Base-by-base conservation (phyloP, 108 stramenopile species). In the Nitzschia putrida region DNA sequence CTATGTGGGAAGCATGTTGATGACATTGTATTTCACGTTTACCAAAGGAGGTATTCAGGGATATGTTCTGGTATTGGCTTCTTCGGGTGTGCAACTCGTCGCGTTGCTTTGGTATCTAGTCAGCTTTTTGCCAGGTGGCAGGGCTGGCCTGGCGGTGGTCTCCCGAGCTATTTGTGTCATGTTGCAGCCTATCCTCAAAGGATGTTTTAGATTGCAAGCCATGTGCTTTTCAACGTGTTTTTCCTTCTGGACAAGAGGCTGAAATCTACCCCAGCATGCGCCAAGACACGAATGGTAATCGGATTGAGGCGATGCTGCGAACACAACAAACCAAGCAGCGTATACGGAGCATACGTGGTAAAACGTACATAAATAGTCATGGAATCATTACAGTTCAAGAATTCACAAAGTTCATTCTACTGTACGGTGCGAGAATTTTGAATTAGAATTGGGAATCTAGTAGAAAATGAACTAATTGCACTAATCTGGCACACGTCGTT, bases 41-140 rank as follows among this genome's bases (percentile, higher is more conserved):
- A 80, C 86, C 9, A 80, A 72, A n/a, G 91, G 91, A 10, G 95
- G 95, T 50, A 66, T 78, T 14, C 68, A 71, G 78, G 95, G 95
- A 10, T 93, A 93, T 64, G 73, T 87, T 12, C 9, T 90, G 50
- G 95, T 95, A 0, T 12, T 95, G 65, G 76, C 66, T 6, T 63
- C 83, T 0, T 85, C 83, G 13, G 88, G 66, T n/a, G 65, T 83
- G 49, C 95, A 95, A 60, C 64, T 95, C 23, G 40, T 92, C 50
- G 80, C 89, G 0, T 54, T 95, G 24, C n/a, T 93, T 10, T 95
- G 90, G 90, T 95, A 95, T 78, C 73, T 95, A 61, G 71, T 95
- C 14, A 91, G 89, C 69, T 95, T 95, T 72, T 65, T 95, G 55
- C 95, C 95, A 1, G 95, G 95, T 11, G 95, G 95, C 41, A 78